phyloP scores from a whole-genome alignment of 495 filamentous ascomycete genomes.

The Neurospora pannonica region DNA sequence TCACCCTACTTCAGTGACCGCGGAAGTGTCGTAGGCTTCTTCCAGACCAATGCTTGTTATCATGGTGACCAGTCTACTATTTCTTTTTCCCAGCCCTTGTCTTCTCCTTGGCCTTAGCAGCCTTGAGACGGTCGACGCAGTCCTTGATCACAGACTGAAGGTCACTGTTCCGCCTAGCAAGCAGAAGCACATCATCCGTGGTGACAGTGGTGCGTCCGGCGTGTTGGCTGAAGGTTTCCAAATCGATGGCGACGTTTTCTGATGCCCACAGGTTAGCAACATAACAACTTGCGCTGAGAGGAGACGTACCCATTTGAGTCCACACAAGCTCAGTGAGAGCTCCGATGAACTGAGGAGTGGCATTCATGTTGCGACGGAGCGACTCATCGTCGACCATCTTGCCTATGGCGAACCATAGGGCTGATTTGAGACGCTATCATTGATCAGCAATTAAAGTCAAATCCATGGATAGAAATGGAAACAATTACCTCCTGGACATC shows the following conservation, averaged over 20 bases:
- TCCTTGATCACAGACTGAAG: constrained; percentile 62
- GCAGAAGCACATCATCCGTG: constrained; percentile 77
- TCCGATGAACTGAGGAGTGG: constrained; percentile 91
- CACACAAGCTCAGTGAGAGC: constrained; percentile 87
- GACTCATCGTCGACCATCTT: constrained; percentile 85
- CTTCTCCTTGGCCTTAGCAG: constrained; percentile 25
- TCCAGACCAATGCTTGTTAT: background rate
- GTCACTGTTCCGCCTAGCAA: constrained; percentile 78
- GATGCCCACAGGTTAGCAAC: background rate
- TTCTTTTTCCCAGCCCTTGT: constrained; percentile 7
- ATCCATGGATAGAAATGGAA: no score
- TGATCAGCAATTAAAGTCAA: background rate
- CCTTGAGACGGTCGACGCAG: constrained; percentile 52
- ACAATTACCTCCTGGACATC: constrained; percentile 17
- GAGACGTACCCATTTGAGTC: constrained; percentile 64
- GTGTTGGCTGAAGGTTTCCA: constrained; percentile 79
- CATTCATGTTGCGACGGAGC: constrained; percentile 64
- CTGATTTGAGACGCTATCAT: constrained; percentile 73
- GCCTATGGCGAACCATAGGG: constrained; percentile 86
- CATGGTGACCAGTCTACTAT: background rate
- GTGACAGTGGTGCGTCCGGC: constrained; percentile 76
- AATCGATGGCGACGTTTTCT: constrained; percentile 68
- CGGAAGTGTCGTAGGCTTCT: background rate
- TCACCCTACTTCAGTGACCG: background rate
- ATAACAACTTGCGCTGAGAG: background rate